phyloP scores from a whole-genome alignment of 352 stramenopile species.

The Phytophthora multivora region DNA sequence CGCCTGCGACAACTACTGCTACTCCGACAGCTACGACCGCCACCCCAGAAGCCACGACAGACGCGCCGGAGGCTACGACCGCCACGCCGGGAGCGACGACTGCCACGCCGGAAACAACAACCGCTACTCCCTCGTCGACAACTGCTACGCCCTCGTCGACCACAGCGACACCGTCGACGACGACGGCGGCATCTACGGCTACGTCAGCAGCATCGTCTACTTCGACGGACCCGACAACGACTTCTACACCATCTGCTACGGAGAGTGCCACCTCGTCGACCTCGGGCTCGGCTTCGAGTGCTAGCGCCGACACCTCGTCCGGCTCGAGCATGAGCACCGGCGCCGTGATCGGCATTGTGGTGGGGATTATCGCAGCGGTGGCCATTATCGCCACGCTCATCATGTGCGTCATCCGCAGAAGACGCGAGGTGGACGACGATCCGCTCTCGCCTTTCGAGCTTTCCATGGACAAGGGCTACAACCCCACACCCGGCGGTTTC shows the following conservation, averaged over 20 bases:
- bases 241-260: slow-evolving; percentile 22
- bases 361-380: slow-evolving; percentile 64
- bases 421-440: slow-evolving; percentile 68
- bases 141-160: slow-evolving; percentile 15
- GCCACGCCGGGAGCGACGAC: slow-evolving; percentile 2
- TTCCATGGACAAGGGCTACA: slow-evolving; percentile 86
- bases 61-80: slow-evolving; percentile 15
- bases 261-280: slow-evolving; percentile 16
- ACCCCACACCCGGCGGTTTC: slow-evolving; percentile 37
- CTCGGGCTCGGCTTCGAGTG: slow-evolving; percentile 26
- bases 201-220: slow-evolving; percentile 29
- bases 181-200: slow-evolving; percentile 27
- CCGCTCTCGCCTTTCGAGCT: slow-evolving; percentile 83
- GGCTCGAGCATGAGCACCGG: slow-evolving; percentile 70
- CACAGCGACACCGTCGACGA: slow-evolving; percentile 17
- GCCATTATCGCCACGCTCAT: slow-evolving; percentile 61
- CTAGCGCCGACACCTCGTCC: slow-evolving; percentile 26
- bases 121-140: slow-evolving; percentile 11
- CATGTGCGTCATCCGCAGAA: slow-evolving; percentile 59
- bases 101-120: slow-evolving; percentile 16
- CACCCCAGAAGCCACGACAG: slow-evolving; percentile 6
- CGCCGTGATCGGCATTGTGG: slow-evolving; percentile 71
- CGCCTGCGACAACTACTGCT: not conserved
- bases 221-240: slow-evolving; percentile 28
- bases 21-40: slow-evolving; percentile 7